Evolutionary conservation across 306 rosid species (phyloP), one percentile per base, ranked within the genome.

Genomic region (Myrica gale): DNA sequence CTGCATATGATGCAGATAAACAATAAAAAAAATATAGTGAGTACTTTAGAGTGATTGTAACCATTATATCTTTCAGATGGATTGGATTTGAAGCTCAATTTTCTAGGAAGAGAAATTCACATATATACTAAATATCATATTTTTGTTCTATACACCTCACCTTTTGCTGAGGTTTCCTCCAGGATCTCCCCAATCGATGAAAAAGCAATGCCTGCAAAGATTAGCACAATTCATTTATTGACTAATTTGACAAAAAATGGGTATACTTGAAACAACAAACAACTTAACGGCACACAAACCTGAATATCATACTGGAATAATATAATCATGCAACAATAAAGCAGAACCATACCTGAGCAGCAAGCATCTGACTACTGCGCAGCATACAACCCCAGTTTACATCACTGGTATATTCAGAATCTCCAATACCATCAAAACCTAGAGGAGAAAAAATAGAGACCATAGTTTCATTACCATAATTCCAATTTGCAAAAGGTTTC

Each of bases 341-440:
- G 76, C 68, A 17, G 76, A 71, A 58, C 48, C 62, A 52, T 79
- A 93, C 98, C 94, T 95, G 99, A 73, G 99, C 97, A 52, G 88
- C 93, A 77, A 95, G 99, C 99, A 95, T 95, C 81, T 95, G 99
- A 79, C 99, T 90, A 81, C 99, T 92, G 75, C 99, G 91, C 69
- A 92, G 85, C 99, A 95, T 95, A 74, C 99, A 95, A 50, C 99
- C 99, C 99, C 99, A 95, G 73, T 82, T 84, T 51, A 92, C 97
- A 78, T 95, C 99, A 76, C 96, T 92, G 41, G 93, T 92, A 82
- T 90, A 90, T 82, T 89, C 92, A 55, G 97, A 82, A 80, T 92
- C 93, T 62, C 85, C 90, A 74, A 95, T 90, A 62, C 84, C 90
- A 79, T 85, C 85, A 78, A 95, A 95, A 23, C 98, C 98, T 93